These are phyloP conservation scores for Aspergillus spinulosporus DNA, from an alignment of 2,329 filamentous ascomycete genomes.

Conservation along the genomic window DNA sequence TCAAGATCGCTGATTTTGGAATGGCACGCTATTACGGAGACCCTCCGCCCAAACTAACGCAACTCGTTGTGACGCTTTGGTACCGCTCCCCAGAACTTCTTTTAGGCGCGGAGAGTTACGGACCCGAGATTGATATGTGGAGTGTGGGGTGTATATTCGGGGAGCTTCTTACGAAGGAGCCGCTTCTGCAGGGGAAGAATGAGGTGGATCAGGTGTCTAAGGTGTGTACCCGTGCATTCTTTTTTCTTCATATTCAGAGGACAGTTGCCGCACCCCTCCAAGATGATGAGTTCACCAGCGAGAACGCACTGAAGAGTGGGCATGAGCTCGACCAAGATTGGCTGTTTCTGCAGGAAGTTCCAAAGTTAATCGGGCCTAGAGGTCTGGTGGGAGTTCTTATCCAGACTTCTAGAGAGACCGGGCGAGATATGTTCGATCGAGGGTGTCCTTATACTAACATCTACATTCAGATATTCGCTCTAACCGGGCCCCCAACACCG, in stretches of 20 bases:
- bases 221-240: constrained; percentile 34
- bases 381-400: no score
- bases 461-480: constrained; percentile 68
- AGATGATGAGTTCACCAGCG: no score
- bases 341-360: no score
- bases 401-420: no score
- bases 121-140: constrained; percentile 84
- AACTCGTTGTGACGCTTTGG: constrained; percentile 95
- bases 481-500: constrained; percentile 83
- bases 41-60: constrained; percentile 76
- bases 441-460: not conserved
- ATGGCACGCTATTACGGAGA: constrained; percentile 90
- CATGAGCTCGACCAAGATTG: no score
- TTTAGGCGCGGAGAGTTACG: constrained; percentile 76
- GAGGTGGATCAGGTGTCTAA: constrained; percentile 86
- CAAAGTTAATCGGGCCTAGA: no score
- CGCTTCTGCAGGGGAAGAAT: constrained; percentile 82
- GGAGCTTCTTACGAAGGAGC: constrained; percentile 80
- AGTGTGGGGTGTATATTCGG: constrained; percentile 94
- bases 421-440: no score
- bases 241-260: no score
- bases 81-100: constrained; percentile 91
- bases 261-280: no score
- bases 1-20: constrained; percentile 97
- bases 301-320: no score